Base-by-base conservation (phyloP, 2,329 filamentous ascomycete genomes). In the Eutypella sp. region DNA sequence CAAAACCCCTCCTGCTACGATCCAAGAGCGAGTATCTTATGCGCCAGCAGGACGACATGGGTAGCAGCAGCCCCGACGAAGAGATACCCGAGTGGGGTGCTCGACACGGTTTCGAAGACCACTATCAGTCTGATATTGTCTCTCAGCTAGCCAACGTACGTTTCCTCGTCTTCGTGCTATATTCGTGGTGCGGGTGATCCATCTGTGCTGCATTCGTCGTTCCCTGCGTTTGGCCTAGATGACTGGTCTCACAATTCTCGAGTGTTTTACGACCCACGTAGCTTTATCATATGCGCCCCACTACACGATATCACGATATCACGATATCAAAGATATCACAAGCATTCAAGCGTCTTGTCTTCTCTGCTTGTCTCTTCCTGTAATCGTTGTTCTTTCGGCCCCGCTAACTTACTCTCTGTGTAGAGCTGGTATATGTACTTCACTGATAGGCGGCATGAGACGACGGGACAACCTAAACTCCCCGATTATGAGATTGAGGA, bases 351-450 rank as follows among this genome's bases (percentile, higher is more conserved):
- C n/a, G n/a, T n/a, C n/a, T n/a, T n/a, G n/a, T n/a, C n/a, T n/a
- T n/a, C n/a, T n/a, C n/a, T n/a, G n/a, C n/a, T n/a, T n/a, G n/a
- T n/a, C n/a, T n/a, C n/a, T n/a, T n/a, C n/a, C n/a, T n/a, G n/a
- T n/a, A n/a, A n/a, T n/a, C 36, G 36, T 34, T 23, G 13, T 18
- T 31, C 39, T 24, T 40, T 24, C 22, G 18, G 19, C 24, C 37
- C 34, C 15, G 18, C 11, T 27, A 33, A 34, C 54, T 60, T 43
- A 55, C 49, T 49, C 47, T 46, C n/a, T 24, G 25, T 49, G 45
- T 67, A 96, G 87, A 95, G 89, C 56, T 99, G 95, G 82, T 97
- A 96, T 73, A 97, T 97, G 92, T 99, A 99, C 70, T 99, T 88
- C 67, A 96, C 92, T 52, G 93, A 99, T 68, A 97, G 97, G 68